Evolutionary conservation across 768 basidiomycete genomes (phyloP), one percentile per base, ranked within the genome.

Genomic region (Cystofilobasidium bisporidii): DNA sequence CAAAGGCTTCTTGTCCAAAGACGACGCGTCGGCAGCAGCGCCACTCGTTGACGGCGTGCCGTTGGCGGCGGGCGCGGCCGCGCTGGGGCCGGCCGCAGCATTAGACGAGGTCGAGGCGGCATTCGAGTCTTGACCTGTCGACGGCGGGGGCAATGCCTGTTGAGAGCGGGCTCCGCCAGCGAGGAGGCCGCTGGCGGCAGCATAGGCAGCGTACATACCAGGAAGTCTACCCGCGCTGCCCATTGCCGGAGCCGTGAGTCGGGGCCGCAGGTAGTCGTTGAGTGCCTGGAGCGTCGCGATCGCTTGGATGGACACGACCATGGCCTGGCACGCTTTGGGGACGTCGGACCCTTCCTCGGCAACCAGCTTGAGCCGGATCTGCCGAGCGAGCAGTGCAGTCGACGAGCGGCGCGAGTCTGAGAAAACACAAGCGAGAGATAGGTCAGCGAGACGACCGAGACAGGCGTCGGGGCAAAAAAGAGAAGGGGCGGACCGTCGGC

Each of bases 231-330:
- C 70, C 53, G 56, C 67, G 12, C 48, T 67, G 15, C 55, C 41
- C 8, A 40, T 30, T 5, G 70, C 56, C 0, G 74, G 75, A 0
- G 89, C 89, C 9, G 90, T 81, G 38, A 96, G 86, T 4, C 91
- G 84, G 30, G 94, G 94, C 1, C 91, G 87, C 17, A 98, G 83
- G 76, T 97, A 99, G 76, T 96, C 93, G 73, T 96, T 90, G 36
- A 98, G 82, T 0, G 94, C 92, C 76, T 96, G 91, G 83, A 98
- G 91, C 0, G 92, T 97, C 1, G 96, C 94, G 70, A 98, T 96
- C 9, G 93, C 94, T 75, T 98, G 94, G 69, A 98, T 98, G 10
- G 93, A 97, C 26, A 98, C 89, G 45, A 91, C 89, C 74, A 98
- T 89, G 72, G 90, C 92, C 20, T 74, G 74, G 62, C 78, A 78